Percentiles rank a stretch among this genome's conserved stretches.
Evolutionary conservation across 306 rosid genomes (phyloP).

Genomic region (Ammopiptanthus mongolicus): DNA sequence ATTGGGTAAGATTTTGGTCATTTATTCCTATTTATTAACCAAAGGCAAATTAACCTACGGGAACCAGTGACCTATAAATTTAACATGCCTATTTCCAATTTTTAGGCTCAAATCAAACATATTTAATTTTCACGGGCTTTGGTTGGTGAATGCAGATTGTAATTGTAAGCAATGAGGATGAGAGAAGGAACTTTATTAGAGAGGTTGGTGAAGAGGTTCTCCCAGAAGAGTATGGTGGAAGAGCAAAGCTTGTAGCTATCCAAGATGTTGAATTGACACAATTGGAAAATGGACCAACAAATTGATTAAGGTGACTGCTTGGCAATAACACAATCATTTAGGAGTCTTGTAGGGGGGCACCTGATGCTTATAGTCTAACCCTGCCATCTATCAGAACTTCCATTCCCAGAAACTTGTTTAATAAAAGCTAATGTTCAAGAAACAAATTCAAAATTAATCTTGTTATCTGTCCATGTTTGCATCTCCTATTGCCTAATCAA

Average conservation of each 20-base stretch:
- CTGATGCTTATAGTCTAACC: not conserved
- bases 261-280: constrained; percentile 55
- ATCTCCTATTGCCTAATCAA: too few relatives aligned
- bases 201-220: constrained; percentile 75
- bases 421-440: not conserved
- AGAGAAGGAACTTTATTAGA: constrained; percentile 41
- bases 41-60: not conserved
- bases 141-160: constrained; percentile 58
- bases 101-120: not conserved
- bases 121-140: constrained; percentile 1
- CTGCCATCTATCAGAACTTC: not conserved
- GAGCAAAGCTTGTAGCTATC: constrained; percentile 51
- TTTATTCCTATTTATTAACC: not conserved
- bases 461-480: not conserved
- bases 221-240: constrained; percentile 85
- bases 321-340: not conserved
- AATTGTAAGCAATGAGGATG: constrained; percentile 65
- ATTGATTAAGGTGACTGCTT: constrained; percentile 3
- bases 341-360: not conserved
- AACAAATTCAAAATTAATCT: not conserved
- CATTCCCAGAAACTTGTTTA: not conserved
- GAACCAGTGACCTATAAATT: not conserved
- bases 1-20: not conserved
- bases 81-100: not conserved
- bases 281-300: constrained; percentile 32